phyloP scores from a whole-genome alignment of 192 early-diverging fungal species.

The Jimgerdemannia lactiflua region DNA sequence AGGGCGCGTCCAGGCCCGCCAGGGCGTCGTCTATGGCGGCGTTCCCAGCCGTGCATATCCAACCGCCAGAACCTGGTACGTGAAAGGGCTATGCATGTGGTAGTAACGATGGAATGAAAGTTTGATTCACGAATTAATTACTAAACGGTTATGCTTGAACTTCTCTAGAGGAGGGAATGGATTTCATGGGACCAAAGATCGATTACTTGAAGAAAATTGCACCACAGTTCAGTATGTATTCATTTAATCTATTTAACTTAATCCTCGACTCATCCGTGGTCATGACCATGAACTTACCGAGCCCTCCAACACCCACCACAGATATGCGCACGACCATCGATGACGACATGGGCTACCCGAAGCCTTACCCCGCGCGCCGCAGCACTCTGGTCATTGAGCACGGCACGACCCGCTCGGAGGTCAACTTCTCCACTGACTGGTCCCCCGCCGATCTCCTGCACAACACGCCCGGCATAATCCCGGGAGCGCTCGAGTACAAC shows the following conservation, averaged over 20 bases:
- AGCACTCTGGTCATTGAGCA: neutral
- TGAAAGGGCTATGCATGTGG: neutral
- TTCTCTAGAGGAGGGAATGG: neutral
- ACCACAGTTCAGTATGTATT: neutral
- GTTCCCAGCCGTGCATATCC: neutral
- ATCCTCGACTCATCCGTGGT: neutral
- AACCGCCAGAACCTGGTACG: neutral
- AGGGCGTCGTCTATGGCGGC: neutral
- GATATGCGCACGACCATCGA: neutral
- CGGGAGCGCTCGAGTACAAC: neutral
- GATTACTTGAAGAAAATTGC: neutral
- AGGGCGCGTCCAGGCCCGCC: no score
- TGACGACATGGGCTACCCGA: neutral
- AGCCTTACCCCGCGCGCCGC: neutral
- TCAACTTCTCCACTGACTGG: neutral
- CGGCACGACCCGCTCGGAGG: neutral
- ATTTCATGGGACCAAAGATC: neutral
- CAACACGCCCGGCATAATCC: neutral
- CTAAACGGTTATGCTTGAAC: no score
- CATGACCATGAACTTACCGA: neutral
- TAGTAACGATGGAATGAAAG: no score
- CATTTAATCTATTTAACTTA: neutral
- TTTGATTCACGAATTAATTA: no score
- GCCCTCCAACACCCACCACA: neutral
- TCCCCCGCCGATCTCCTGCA: neutral